Evolutionary conservation across 2,329 filamentous ascomycete genomes (phyloP), one percentile per base, ranked within the genome.

Genomic region (Sclerotinia sclerotiorum): DNA sequence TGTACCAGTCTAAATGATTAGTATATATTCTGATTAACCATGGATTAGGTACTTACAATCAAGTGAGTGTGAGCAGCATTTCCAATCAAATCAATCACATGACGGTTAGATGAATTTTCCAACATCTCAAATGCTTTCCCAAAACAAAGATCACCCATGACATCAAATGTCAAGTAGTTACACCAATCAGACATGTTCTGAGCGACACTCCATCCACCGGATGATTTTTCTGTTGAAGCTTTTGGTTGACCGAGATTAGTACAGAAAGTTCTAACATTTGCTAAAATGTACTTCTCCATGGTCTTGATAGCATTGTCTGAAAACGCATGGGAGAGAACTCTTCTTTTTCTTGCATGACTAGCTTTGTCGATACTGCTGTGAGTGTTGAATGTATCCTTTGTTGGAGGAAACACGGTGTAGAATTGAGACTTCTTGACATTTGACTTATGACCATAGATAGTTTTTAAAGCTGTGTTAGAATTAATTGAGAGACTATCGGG

Each of bases 401-500:
- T 89, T 68, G 90, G 88, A 1, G 88, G 87, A 76, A 91, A 92
- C 52, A 88, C 88, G 72, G 90, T 85, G 80, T 92, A 92, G 80
- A 92, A 92, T 73, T 88, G 84, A 52, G 88, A 84, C 80, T 92
- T 92, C 78, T 84, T 81, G 42, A 89, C 86, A 70, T 88, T 88
- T 76, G 85, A 79, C 61, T 82, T 82, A 80, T 88, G 87, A 72
- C 87, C 86, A 79, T 90, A 88, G 70, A 90, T 89, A 24, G 87
- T 84, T 77, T 87, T 87, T 69, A 92, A 81, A 0, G 90, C 89
- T 10, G 84, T 84, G 70, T 85, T 85, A 67, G 87, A 89, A 82
- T 95, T 94, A 81, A 96, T 87, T 0, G 89, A 92, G 54, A 97
- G 81, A 70, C 86, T 87, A 78, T 93, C 92, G 56, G 92, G 92